Base-by-base conservation (phyloP, 306 rosid species). In the Medicago lupulina region DNA sequence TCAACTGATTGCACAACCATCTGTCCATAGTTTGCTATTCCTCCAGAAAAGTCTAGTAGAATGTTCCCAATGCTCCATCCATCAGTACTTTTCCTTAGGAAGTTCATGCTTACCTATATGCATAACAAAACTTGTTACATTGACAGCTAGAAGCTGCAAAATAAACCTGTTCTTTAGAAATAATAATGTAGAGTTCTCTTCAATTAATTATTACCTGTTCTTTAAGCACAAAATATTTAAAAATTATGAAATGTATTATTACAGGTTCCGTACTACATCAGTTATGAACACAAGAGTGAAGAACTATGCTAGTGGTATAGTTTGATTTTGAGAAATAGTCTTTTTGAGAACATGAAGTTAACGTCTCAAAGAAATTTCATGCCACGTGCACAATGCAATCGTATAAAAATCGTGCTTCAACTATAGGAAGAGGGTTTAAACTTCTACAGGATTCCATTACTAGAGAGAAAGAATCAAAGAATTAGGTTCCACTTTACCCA, bases 31-130 rank as follows among this genome's bases (percentile, higher is more conserved):
- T 89, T 95, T 76, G 96, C 82, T 53, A 92, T 61, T n/a, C 97
- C 92, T 85, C 97, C 99, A 21, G 83, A 72, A 62, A 95, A 85
- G 82, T 95, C 99, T 25, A 92, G 92, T 76, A 95, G 78, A 62
- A 95, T 87, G 79, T 89, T 90, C 44, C 97, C 99, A 28, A 95
- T 95, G 82, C 97, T 95, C 78, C 85, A 92, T 67, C 99, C 97
- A 44, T 89, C 89, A 0, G 97, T 95, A 88, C 97, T 90, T 78
- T 85, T 81, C 74, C 86, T 82, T 70, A 85, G 61, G 74, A 85
- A 85, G 76, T 81, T 85, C 81, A 85, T 78, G 60, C 76, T 67
- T 71, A 44, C 86, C 88, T 85, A 43, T 8, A 75, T 58, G 66
- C 79, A 81, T 43, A 28, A 78, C 67, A 71, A 43, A 70, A 80